These are phyloP conservation scores for Phytophthora multivora DNA, from an alignment of 352 stramenopile genomes.

Conservation along the genomic window DNA sequence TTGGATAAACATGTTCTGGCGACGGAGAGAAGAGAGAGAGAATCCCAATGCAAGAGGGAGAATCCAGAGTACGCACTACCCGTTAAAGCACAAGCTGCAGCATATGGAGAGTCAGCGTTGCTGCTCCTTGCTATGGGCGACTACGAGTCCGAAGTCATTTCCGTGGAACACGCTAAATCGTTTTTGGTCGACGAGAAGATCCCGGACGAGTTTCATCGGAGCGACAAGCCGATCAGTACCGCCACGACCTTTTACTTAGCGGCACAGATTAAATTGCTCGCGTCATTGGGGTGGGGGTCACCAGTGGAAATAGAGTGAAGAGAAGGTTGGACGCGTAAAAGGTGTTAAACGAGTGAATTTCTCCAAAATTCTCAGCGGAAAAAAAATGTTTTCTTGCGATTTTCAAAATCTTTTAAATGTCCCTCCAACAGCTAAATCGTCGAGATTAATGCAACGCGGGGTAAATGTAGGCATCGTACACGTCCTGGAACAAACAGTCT, in stretches of 20 bases:
- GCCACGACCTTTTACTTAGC: slow-evolving; percentile 40
- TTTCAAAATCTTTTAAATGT: no score
- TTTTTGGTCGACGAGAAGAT: slow-evolving; percentile 67
- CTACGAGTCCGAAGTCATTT: slow-evolving; percentile 37
- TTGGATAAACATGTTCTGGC: slow-evolving; percentile 54
- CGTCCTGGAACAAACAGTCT: not conserved
- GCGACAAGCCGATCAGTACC: slow-evolving; percentile 36
- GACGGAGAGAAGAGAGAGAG: slow-evolving; percentile 43
- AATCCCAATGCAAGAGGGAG: slow-evolving; percentile 46
- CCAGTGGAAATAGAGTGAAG: slow-evolving; percentile 6
- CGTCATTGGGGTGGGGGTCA: slow-evolving; percentile 11
- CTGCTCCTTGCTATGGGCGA: slow-evolving; percentile 33
- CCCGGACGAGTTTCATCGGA: slow-evolving; percentile 40
- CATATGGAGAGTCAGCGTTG: slow-evolving; percentile 27
- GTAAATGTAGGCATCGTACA: slow-evolving; percentile 8
- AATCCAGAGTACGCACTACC: slow-evolving; percentile 49
- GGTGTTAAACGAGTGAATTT: no score
- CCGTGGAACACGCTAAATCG: slow-evolving; percentile 44
- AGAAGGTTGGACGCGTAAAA: not conserved
- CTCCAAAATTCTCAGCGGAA: not conserved
- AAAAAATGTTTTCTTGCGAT: not conserved
- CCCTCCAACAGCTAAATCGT: no score
- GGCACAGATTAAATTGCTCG: slow-evolving; percentile 51
- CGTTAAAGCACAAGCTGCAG: slow-evolving; percentile 39
- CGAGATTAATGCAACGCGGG: not conserved